Conservation (phyloP, 208 protist species). For the Naegleria fowleri region DNA sequence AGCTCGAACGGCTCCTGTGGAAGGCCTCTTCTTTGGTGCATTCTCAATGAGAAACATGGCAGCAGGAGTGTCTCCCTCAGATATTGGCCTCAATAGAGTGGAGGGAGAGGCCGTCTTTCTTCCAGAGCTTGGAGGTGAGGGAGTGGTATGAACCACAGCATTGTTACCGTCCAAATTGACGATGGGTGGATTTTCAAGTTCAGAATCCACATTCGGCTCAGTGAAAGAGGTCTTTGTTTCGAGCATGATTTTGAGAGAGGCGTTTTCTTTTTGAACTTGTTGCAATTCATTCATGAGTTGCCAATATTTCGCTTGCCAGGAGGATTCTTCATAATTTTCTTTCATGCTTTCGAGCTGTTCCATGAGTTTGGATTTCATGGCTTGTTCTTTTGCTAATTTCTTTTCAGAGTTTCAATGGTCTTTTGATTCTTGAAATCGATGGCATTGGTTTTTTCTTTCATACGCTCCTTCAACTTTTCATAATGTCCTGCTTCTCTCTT, state of each 20-base stretch:
- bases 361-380: conserved; percentile 37
- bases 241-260: neutral
- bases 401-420: conserved; percentile 34
- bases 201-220: neutral
- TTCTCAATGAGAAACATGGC: neutral
- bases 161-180: neutral
- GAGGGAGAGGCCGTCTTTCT: neutral
- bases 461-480: neutral
- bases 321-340: neutral
- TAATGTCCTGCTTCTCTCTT: conserved; percentile 29
- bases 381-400: conserved; percentile 33
- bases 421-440: conserved; percentile 14
- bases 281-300: neutral
- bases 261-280: neutral
- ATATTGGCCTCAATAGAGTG: neutral
- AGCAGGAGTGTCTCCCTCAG: neutral
- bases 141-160: neutral
- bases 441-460: conserved; percentile 20
- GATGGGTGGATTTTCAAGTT: neutral
- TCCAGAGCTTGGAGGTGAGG: neutral
- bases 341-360: conserved; percentile 22
- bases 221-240: neutral
- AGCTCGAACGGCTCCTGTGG: neutral
- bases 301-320: neutral
- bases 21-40: neutral